phyloP scores from a whole-genome alignment of 78 protist genomes.

The Pigoraptor vietnamica region DNA sequence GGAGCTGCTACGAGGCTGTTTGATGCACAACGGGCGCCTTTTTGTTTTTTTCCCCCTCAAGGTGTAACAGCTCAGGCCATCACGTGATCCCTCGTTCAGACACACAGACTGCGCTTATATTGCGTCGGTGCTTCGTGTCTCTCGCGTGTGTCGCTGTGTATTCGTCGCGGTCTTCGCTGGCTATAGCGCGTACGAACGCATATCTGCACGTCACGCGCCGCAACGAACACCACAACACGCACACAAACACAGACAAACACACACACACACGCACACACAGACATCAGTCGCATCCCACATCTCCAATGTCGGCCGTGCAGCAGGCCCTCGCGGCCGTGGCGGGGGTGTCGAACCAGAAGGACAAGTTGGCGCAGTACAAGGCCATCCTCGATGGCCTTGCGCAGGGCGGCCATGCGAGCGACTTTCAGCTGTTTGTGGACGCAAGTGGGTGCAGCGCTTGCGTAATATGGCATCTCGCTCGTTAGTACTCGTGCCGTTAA shows the following conservation, averaged over 20 bases:
- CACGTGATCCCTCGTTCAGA: too few species aligned
- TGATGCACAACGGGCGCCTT: too few species aligned
- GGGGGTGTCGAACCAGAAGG: constrained; percentile 1
- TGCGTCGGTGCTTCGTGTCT: too few species aligned
- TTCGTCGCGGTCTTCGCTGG: too few species aligned
- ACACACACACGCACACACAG: not conserved
- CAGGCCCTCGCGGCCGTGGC: not conserved
- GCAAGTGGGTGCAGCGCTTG: constrained; percentile 26
- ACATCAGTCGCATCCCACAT: not conserved
- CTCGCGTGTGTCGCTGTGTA: too few species aligned
- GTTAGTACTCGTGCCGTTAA: too few species aligned
- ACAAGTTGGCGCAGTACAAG: constrained; percentile 53
- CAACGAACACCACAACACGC: not conserved
- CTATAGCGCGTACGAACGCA: too few species aligned
- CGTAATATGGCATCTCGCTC: not conserved
- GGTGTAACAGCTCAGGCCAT: too few species aligned
- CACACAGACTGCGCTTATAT: too few species aligned
- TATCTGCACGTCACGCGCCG: not conserved
- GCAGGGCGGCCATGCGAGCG: constrained; percentile 1
- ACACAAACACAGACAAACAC: not conserved
- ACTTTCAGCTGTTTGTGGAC: constrained; percentile 31
- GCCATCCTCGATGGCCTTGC: constrained; percentile 20
- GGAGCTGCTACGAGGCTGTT: too few species aligned
- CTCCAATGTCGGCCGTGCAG: not conserved
- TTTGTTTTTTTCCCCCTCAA: too few species aligned